Base-by-base conservation (phyloP, 192 early-diverging fungal genomes). In the Anaeromyces robustus region DNA sequence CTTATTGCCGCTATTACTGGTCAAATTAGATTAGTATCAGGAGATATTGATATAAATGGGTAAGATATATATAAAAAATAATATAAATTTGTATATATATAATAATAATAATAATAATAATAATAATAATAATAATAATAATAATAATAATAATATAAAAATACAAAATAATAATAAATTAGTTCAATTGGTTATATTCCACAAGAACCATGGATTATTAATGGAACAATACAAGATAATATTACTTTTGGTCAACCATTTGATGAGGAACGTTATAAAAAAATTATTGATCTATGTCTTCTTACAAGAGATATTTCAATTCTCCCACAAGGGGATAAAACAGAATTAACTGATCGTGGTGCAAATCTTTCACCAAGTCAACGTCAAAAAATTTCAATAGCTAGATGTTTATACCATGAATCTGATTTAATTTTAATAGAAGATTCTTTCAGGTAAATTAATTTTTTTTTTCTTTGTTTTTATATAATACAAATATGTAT, bases 331-430 rank as follows among this genome's bases (percentile, higher is more conserved):
- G 52, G 52, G 0, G 52, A 68, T n/a, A 26, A 68, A n/a, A 68
- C 52, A 7, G 52, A 68, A 68, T 68, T 68, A n/a, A 68, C 52
- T 22, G 52, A 68, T 68, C 22, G 52, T 85, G 14, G 94, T 77
- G 92, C 90, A 77, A 95, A 92, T 81, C 87, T 95, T 79, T 92
- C 91, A 81, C 89, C 92, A 30, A 93, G 93, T 0, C 94, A 95
- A 84, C 80, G 87, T 19, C 91, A 92, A 32, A 91, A 93, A 19
- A 86, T 94, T 32, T 88, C 88, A 30, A 81, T 92, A 79, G 92
- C 92, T 0, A 13, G 88, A 89, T 78, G 78, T 78, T 39, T 78
- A 78, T 78, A 34, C 9, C 2, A 68, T 68, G 52, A 68, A n/a
- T 22, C 52, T 7, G 26, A 68, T 68, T 68, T 68, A n/a, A 68